Evolutionary conservation across 2,329 filamentous ascomycete species (phyloP).

Genomic region (Zasmidium cellare): DNA sequence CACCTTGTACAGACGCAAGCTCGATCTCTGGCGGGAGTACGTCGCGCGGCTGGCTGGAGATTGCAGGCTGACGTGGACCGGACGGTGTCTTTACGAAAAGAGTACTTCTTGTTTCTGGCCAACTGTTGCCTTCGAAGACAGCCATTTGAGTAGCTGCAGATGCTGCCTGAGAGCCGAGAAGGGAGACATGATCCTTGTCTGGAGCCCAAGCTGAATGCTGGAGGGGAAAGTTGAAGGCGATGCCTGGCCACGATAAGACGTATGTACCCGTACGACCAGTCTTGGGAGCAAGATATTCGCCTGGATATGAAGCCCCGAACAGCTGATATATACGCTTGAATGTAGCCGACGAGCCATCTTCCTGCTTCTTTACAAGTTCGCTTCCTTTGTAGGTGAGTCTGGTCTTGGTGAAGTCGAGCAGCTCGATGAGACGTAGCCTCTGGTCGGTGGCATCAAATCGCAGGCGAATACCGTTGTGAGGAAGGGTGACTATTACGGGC

Average conservation of each 20-base stretch:
- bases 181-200: conserved; percentile 76
- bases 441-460: conserved; percentile 95
- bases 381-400: conserved; percentile 78
- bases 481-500: conserved; percentile 73
- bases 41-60: conserved; percentile 72
- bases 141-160: conserved; percentile 83
- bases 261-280: conserved; percentile 68
- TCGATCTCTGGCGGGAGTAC: conserved; percentile 87
- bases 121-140: conserved; percentile 85
- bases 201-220: conserved; percentile 72
- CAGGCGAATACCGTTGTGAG: conserved; percentile 82
- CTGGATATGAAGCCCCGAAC: conserved; percentile 91
- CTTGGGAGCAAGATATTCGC: conserved; percentile 77
- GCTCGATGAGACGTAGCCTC: conserved; percentile 84
- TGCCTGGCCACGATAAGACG: conserved; percentile 88
- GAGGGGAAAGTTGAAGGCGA: conserved; percentile 89
- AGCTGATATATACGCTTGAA: conserved; percentile 71
- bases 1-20: conserved; percentile 72
- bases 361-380: conserved; percentile 69
- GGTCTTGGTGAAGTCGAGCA: conserved; percentile 84
- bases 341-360: conserved; percentile 35
- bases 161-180: conserved; percentile 76
- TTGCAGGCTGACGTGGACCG: conserved; percentile 70
- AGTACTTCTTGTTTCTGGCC: conserved; percentile 75
- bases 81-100: conserved; percentile 75